Evolutionary conservation across 1,139 yeast species (phyloP), one percentile per base, ranked within the genome.

Genomic region (Lodderomyces beijingensis): DNA sequence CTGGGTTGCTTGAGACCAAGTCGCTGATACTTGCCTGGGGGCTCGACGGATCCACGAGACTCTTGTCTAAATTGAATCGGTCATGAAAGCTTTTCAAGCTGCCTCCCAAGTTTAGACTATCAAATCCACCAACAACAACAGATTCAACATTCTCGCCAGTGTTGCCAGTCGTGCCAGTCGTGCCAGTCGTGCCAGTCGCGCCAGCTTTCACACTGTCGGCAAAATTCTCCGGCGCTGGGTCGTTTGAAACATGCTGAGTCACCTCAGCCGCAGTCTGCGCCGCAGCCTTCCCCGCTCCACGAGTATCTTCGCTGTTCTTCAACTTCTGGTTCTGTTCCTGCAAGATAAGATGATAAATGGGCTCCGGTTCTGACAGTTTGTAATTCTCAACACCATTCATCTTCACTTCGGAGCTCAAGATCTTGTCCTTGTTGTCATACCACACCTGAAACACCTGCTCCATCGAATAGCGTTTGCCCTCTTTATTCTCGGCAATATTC

Each of bases 371-470:
- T 10, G 48, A 33, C 32, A 48, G 50, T 43, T 53, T 60, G 43
- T 57, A 66, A 40, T 50, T 55, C 50, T 54, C 65, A 36, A 46
- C 49, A 40, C 41, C 51, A 14, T 46, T 45, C 10, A 51, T 53
- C 15, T 62, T 59, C 13, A 44, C 43, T 16, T 49, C 29, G 31
- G 43, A 41, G 42, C 39, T 47, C 47, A 57, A 51, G 43, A 54
- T 64, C 46, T 44, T 45, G 42, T 51, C 55, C 37, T 71, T 64
- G 55, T 74, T 62, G 24, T 64, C 59, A 21, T 62, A 55, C 73
- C 79, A 78, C 13, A 77, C 70, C 24, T 65, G 59, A 39, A 78
- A 64, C 42, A 78, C 70, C 41, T 78, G 77, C 22, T 70, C 67
- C 53, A 76, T 59, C 10, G 73, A 49, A 44, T 78, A 78, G 30